Evolutionary conservation across 1,139 yeast species (phyloP), one percentile per base, ranked within the genome.

Genomic region (Geotrichum fermentans): DNA sequence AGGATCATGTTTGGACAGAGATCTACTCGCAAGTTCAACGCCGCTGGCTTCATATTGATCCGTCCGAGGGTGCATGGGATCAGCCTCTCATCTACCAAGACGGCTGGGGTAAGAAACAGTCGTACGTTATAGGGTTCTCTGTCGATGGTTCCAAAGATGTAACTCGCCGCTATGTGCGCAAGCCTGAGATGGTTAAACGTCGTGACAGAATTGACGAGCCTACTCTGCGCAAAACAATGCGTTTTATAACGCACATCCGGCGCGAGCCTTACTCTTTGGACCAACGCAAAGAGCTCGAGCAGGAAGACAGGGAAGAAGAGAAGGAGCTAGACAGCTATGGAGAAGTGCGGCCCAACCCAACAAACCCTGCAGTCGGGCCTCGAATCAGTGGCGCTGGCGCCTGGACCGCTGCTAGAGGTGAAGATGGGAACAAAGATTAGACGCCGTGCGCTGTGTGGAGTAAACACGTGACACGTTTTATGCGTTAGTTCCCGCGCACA

Each of bases 61-160:
- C 90, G 4, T 90, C 97, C 63, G 98, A 90, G 60, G 83, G 80
- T 37, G 82, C 88, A 0, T 87, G 74, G 66, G 96, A 90, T 63
- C 80, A 86, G 55, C 97, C 97, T 0, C 64, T 71, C 33, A 69
- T 89, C 26, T 90, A 90, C 60, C 77, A 82, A 44, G 73, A 76
- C 36, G 95, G 95, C 41, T 90, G 97, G 97, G 95, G 94, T 36
- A 90, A 90, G 68, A 78, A 78, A 54, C 90, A 90, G 97, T 83
- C 95, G 47, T 87, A 85, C 67, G 85, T 82, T 2, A 68, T 90
- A 51, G 97, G 86, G 0, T 74, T 84, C 51, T 76, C 80, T 39
- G 72, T 71, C 38, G 72, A 72, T 37, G 88, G 87, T 34, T 73
- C 82, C 3, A 63, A 71, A 4, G 97, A 90, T 63, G 81, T 90